Conservation (phyloP, 148 eudicot species). For the Silene latifolia region DNA sequence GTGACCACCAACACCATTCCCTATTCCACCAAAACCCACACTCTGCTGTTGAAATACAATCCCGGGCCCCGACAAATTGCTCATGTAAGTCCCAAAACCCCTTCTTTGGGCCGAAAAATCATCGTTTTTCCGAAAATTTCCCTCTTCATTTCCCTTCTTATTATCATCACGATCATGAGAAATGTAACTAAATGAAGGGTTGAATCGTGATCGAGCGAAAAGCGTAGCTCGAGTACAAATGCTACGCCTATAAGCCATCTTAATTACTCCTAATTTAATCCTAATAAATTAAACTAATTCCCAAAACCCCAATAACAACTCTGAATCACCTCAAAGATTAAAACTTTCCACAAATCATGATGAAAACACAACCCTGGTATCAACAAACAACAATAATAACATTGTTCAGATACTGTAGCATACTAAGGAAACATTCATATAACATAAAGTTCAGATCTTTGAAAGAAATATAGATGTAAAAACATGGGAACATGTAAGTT, state of each 20-base stretch:
- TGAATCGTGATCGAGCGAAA: slow-evolving; percentile 35
- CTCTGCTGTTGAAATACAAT: slow-evolving; percentile 18
- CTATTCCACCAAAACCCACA: slow-evolving; percentile 21
- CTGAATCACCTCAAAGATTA: slow-evolving; percentile 15
- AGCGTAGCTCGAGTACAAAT: slow-evolving; percentile 53
- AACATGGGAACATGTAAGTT: neutral
- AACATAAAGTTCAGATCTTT: slow-evolving; percentile 9
- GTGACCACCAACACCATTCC: slow-evolving; percentile 23
- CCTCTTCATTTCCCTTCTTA: slow-evolving; percentile 25
- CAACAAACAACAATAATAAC: neutral
- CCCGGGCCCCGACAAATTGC: slow-evolving; percentile 22
- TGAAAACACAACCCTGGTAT: slow-evolving; percentile 17
- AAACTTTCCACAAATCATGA: slow-evolving; percentile 11
- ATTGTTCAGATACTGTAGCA: neutral
- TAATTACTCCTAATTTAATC: neutral
- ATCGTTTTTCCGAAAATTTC: slow-evolving; percentile 9
- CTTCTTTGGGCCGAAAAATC: slow-evolving; percentile 30
- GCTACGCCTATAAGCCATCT: slow-evolving; percentile 79
- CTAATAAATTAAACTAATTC: neutral
- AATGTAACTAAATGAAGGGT: slow-evolving; percentile 45
- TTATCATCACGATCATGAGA: slow-evolving; percentile 36
- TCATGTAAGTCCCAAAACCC: slow-evolving; percentile 31
- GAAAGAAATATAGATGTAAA: neutral
- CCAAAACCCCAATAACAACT: neutral
- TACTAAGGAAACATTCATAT: neutral